phyloP scores from a whole-genome alignment of 805 yeast species.

The Yamadazyma laniorum region DNA sequence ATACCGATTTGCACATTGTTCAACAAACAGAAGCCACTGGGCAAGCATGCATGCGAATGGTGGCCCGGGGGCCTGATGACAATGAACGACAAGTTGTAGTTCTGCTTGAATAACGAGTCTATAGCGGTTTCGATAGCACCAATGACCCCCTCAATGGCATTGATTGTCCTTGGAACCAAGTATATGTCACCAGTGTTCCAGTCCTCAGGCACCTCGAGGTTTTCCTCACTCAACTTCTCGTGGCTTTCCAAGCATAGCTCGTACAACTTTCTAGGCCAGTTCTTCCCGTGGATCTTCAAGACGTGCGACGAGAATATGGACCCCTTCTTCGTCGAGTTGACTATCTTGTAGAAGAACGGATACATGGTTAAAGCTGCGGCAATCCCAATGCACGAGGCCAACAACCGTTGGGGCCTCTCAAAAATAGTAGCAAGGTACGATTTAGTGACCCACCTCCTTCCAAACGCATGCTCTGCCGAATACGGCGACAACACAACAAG shows the following conservation, averaged over 20 bases:
- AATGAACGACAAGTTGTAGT: slow-evolving; percentile 54
- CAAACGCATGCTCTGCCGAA: slow-evolving; percentile 69
- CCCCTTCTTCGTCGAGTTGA: slow-evolving; percentile 46
- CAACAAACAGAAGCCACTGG: slow-evolving; percentile 79
- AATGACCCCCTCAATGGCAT: slow-evolving; percentile 73
- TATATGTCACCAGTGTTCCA: slow-evolving; percentile 88
- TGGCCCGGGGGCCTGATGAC: slow-evolving; percentile 84
- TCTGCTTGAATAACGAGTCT: slow-evolving; percentile 38
- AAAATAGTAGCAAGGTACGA: slow-evolving; percentile 65
- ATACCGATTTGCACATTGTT: slow-evolving; percentile 81
- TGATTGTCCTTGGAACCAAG: slow-evolving; percentile 60
- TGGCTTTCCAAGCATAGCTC: slow-evolving; percentile 61
- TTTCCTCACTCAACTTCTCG: slow-evolving; percentile 47
- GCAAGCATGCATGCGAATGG: slow-evolving; percentile 79
- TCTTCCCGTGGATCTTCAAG: slow-evolving; percentile 64
- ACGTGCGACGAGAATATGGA: slow-evolving; percentile 61
- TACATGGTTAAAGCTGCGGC: slow-evolving; percentile 70
- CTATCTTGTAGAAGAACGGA: slow-evolving; percentile 56
- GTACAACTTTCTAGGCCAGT: slow-evolving; percentile 63
- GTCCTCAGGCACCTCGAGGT: slow-evolving; percentile 71
- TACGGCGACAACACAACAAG: slow-evolving; percentile 66
- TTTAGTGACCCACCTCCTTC: slow-evolving; percentile 74
- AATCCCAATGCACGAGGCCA: slow-evolving; percentile 76
- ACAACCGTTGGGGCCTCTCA: slow-evolving; percentile 77
- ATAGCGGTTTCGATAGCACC: slow-evolving; percentile 74